Conservation (phyloP, 108 stramenopile species). For the Epithemia pelagica region DNA sequence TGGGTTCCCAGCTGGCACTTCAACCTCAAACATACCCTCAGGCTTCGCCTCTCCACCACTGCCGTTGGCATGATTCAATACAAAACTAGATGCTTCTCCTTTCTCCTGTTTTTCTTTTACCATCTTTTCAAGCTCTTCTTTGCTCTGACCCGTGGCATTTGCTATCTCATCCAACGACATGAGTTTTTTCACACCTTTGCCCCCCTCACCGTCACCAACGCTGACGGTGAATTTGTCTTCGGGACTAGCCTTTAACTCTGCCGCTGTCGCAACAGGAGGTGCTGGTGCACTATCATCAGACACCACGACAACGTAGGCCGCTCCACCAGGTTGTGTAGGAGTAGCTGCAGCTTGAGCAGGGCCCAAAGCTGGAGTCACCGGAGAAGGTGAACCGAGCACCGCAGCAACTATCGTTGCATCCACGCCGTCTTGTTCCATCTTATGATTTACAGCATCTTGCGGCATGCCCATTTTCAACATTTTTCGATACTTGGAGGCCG, state of each 20-base stretch:
- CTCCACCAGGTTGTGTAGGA: neutral
- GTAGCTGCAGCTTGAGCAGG: constrained; percentile 5
- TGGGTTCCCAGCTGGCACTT: constrained; percentile 2
- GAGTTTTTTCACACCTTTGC: constrained; percentile 4
- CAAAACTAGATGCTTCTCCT: constrained; percentile 26
- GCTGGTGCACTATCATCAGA: neutral
- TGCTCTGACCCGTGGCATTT: constrained; percentile 14
- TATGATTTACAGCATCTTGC: constrained; percentile 60
- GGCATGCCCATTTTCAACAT: constrained; percentile 81
- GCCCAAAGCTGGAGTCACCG: neutral
- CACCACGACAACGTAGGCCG: neutral
- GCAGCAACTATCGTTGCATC: constrained; percentile 35
- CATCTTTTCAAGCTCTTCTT: constrained; percentile 16
- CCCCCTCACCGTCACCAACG: neutral
- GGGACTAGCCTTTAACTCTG: constrained; percentile 13
- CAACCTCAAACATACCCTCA: constrained; percentile 7
- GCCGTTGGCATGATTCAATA: constrained; percentile 27
- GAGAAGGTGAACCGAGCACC: constrained; percentile 11
- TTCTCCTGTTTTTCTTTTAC: constrained; percentile 22
- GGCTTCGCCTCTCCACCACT: constrained; percentile 8
- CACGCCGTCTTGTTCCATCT: constrained; percentile 66
- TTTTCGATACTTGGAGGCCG: constrained; percentile 46
- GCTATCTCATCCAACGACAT: constrained; percentile 36
- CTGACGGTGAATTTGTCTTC: constrained; percentile 10
- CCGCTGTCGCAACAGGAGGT: constrained; percentile 26